Base-by-base conservation (phyloP, 257 asterid genomes). In the Solanum rostratum region DNA sequence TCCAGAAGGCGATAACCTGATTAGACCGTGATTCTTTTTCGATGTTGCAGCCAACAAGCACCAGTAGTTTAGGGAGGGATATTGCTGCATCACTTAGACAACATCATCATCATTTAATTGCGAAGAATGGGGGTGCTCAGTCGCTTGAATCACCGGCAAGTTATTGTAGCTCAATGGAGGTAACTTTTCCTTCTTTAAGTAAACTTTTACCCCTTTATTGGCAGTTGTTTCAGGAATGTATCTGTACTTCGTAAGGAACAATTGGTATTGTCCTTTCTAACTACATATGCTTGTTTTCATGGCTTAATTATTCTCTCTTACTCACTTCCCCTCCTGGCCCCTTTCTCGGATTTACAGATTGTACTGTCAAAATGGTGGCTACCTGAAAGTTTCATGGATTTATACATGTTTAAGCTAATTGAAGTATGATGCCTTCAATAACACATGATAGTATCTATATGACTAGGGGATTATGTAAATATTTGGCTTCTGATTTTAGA, bases 141-240 rank as follows among this genome's bases (percentile, higher is more conserved):
- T 89, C 84, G 84, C 90, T 91, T 81, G 85, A 85, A 53, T 91
- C 96, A 82, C 89, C 97, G 3, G 92, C 91, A 85, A 91, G 92
- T 88, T 91, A 88, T 83, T 86, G 93, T 65, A 90, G 93, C 92
- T 90, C 98, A 9, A 88, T 84, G 94, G 95, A 95, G 98, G 98
- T 95, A 90, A 20, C 13, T 83, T 68, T 87, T 65, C 14, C 52
- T 50, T 14, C 50, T 49, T 37, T 3, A 16, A 14, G 24, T 14
- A 16, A 33, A 33, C 50, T 33, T n/a, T 79, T 80, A 27, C 27
- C 39, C 52, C 41, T 30, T 37, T 24, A 60, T 24, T 11, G 69
- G 29, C 37, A 5, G 69, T 60, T 24, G 53, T 57, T n/a, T 57
- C 65, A 57, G 29, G 65, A 57, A 57, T 57, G 65, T 20, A 57